Evolutionary conservation across 2,329 filamentous ascomycete species (phyloP).

Genomic region (Calonectria montana): DNA sequence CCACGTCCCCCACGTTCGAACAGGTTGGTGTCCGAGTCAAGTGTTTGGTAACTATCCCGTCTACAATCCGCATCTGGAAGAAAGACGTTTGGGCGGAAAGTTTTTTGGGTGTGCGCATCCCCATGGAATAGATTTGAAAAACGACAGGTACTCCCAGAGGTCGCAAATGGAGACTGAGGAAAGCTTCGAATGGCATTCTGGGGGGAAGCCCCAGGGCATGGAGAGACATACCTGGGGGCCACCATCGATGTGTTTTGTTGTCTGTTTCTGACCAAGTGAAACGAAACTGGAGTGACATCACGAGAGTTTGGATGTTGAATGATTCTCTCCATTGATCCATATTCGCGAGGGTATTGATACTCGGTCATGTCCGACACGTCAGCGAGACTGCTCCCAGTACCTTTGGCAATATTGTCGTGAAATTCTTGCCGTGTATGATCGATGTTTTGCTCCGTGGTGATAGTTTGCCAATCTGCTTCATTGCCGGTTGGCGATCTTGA

Average conservation of each 20-base stretch:
- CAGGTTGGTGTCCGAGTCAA: conserved; percentile 41
- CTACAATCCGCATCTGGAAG: conserved; percentile 38
- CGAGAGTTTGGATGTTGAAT: conserved; percentile 39
- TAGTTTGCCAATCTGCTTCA: conserved; percentile 51
- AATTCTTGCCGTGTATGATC: conserved; percentile 34
- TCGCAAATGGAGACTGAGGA: conserved; percentile 31
- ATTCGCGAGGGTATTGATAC: conserved; percentile 33
- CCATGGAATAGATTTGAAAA: conserved; percentile 43
- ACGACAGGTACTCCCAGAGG: conserved; percentile 38
- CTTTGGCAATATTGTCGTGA: conserved; percentile 41
- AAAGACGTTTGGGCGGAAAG: conserved; percentile 20
- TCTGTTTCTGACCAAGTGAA: conserved; percentile 38
- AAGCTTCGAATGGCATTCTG: conserved; percentile 39
- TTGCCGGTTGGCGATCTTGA: conserved; percentile 29
- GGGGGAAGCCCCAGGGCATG: conserved; percentile 22
- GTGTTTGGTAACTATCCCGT: conserved; percentile 45
- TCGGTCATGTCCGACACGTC: conserved; percentile 53
- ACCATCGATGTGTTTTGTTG: conserved; percentile 32
- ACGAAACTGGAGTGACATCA: conserved; percentile 16
- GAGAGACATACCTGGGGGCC: conserved; percentile 34
- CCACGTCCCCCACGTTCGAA: neutral
- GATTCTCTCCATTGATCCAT: conserved; percentile 41
- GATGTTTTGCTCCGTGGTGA: conserved; percentile 45
- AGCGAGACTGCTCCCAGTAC: conserved; percentile 57
- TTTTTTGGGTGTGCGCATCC: conserved; percentile 19